Conservation (phyloP, 352 stramenopile genomes). For the Globisporangium okanoganense region DNA sequence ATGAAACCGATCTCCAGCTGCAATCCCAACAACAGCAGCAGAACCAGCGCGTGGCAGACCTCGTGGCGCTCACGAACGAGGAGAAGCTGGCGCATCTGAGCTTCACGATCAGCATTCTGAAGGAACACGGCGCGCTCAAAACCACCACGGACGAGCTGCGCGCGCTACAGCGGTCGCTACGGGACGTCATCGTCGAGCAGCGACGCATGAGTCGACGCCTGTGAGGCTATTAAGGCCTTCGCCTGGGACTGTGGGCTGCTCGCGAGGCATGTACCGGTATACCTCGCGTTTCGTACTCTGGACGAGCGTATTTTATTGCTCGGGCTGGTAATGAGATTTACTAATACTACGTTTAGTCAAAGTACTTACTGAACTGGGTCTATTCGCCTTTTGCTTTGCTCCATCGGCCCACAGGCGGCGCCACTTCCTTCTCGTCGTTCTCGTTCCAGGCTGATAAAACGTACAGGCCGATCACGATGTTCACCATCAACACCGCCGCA, state of each 20-base stretch:
- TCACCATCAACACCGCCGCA: slow-evolving; percentile 64
- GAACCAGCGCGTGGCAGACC: no score
- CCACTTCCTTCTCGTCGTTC: slow-evolving; percentile 45
- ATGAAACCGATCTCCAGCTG: no score
- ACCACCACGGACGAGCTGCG: slow-evolving; percentile 13
- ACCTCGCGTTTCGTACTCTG: no score
- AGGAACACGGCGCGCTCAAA: slow-evolving; percentile 12
- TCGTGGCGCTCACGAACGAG: slow-evolving; percentile 5
- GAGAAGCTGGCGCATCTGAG: slow-evolving; percentile 13
- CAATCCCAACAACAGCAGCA: no score
- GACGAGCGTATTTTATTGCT: no score
- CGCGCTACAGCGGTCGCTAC: slow-evolving; percentile 8
- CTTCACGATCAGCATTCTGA: slow-evolving; percentile 13
- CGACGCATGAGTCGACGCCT: slow-evolving; percentile 7
- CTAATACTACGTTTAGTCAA: no score
- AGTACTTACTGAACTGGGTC: background rate
- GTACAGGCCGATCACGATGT: slow-evolving; percentile 76
- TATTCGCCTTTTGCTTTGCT: slow-evolving; percentile 49
- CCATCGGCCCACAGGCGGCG: slow-evolving; percentile 57
- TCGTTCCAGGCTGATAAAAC: slow-evolving; percentile 70
- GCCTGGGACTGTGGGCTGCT: no score
- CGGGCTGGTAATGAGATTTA: no score
- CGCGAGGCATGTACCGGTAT: no score
- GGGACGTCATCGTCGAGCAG: slow-evolving; percentile 13
- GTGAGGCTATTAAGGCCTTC: no score